Conservation (phyloP, 164 flowering plant genomes). For the Magnolia changhungtana region DNA sequence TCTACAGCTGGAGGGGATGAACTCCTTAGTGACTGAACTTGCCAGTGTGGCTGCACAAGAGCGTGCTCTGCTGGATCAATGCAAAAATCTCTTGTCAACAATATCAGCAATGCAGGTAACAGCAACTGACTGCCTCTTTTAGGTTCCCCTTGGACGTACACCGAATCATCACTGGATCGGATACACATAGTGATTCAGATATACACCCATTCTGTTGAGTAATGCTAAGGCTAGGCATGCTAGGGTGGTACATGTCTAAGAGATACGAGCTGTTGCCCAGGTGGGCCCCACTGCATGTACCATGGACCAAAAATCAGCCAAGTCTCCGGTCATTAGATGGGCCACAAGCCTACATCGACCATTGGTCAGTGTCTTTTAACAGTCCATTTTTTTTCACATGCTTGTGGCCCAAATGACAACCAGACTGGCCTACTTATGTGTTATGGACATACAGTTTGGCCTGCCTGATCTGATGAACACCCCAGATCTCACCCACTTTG, state of each 20-base stretch:
- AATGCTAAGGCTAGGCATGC: no score
- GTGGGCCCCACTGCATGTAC: neutral
- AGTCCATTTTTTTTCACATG: neutral
- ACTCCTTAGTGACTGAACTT: slow-evolving; percentile 54
- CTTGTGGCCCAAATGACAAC: neutral
- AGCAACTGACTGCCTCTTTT: neutral
- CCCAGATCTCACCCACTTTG: neutral
- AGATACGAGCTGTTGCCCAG: neutral
- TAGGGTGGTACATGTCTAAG: neutral
- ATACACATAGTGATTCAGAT: neutral
- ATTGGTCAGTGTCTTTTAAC: neutral
- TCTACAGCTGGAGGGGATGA: slow-evolving; percentile 58
- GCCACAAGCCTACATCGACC: neutral
- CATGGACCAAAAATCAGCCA: neutral
- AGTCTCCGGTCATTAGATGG: neutral
- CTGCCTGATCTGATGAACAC: neutral
- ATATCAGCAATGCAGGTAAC: slow-evolving; percentile 75
- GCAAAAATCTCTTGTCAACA: slow-evolving; percentile 63
- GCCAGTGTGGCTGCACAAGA: slow-evolving; percentile 49
- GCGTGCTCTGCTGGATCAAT: slow-evolving; percentile 47
- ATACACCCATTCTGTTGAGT: neutral
- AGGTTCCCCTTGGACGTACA: neutral
- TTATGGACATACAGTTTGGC: neutral
- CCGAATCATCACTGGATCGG: neutral
- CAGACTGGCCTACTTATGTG: neutral